These are phyloP conservation scores for Aspergillus novofumigatus DNA, from an alignment of 2,329 filamentous ascomycete genomes.

Conservation along the genomic window DNA sequence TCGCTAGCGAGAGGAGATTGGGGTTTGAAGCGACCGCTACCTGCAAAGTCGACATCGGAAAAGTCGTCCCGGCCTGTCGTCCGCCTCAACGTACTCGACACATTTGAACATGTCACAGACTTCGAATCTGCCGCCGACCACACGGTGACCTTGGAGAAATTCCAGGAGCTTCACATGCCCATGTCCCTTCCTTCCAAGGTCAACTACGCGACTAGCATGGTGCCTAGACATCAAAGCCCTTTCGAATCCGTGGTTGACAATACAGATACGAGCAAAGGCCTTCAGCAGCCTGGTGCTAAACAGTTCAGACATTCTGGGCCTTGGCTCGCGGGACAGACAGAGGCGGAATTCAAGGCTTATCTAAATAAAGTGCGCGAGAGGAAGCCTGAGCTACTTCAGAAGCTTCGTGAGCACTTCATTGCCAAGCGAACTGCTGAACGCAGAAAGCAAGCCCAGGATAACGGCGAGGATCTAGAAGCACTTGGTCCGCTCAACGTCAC, in stretches of 20 bases:
- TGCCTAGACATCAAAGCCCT: conserved; percentile 33
- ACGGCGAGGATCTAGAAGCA: conserved; percentile 33
- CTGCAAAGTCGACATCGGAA: conserved; percentile 67
- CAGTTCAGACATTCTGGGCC: conserved; percentile 58
- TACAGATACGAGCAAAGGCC: conserved; percentile 35
- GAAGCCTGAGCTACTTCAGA: conserved; percentile 36
- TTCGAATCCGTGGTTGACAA: conserved; percentile 45
- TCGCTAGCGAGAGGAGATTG: conserved; percentile 79
- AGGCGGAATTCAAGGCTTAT: conserved; percentile 52
- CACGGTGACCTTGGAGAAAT: conserved; percentile 75
- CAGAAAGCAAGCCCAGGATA: conserved; percentile 38
- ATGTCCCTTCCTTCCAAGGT: conserved; percentile 51
- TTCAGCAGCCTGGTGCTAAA: conserved; percentile 30
- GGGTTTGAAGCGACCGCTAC: conserved; percentile 84
- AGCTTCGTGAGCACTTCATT: conserved; percentile 32
- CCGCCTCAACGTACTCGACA: conserved; percentile 74
- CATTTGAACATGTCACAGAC: conserved; percentile 82
- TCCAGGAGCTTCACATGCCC: conserved; percentile 73
- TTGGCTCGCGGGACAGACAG: conserved; percentile 54
- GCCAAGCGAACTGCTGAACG: conserved; percentile 32
- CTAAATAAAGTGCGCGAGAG: conserved; percentile 43
- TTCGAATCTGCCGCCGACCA: conserved; percentile 81
- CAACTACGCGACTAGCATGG: conserved; percentile 26
- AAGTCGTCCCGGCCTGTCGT: conserved; percentile 68
- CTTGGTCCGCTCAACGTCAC: conserved; percentile 28